Evolutionary conservation across 108 stramenopile genomes (phyloP).

Genomic region (Conticribra guillardii): DNA sequence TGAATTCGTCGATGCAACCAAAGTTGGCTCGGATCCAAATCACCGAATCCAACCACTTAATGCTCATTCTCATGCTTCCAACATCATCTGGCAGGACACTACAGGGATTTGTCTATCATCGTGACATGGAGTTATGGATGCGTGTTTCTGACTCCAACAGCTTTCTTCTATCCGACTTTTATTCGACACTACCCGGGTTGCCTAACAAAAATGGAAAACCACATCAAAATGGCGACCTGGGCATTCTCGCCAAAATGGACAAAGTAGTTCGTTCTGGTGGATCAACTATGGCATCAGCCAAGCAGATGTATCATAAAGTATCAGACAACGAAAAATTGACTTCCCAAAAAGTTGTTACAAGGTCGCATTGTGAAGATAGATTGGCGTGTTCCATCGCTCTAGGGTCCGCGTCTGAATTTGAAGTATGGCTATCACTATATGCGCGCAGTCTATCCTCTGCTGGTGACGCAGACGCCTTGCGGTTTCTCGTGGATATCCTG

Average conservation of each 20-base stretch:
- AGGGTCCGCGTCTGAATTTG: slow-evolving; percentile 65
- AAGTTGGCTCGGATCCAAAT: slow-evolving; percentile 70
- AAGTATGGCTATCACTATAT: slow-evolving; percentile 70
- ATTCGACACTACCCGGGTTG: slow-evolving; percentile 55
- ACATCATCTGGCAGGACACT: slow-evolving; percentile 56
- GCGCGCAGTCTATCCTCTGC: slow-evolving; percentile 48
- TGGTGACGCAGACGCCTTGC: slow-evolving; percentile 57
- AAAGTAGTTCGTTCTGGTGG: slow-evolving; percentile 63
- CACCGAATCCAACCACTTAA: slow-evolving; percentile 67
- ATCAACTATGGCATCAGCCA: slow-evolving; percentile 43
- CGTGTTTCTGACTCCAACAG: slow-evolving; percentile 73
- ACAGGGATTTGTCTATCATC: slow-evolving; percentile 81
- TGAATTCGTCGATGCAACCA: slow-evolving; percentile 46
- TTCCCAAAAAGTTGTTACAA: slow-evolving; percentile 50
- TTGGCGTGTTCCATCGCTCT: slow-evolving; percentile 84
- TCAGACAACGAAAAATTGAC: slow-evolving; percentile 31
- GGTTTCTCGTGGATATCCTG: slow-evolving; percentile 74
- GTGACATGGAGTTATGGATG: slow-evolving; percentile 77
- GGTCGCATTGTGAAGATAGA: slow-evolving; percentile 89
- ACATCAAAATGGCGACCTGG: slow-evolving; percentile 20
- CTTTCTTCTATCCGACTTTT: slow-evolving; percentile 87
- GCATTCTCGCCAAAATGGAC: slow-evolving; percentile 68
- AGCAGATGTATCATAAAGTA: slow-evolving; percentile 40
- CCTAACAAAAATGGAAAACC: slow-evolving; percentile 6
- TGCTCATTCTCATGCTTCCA: slow-evolving; percentile 63